phyloP scores from a whole-genome alignment of 2,329 filamentous ascomycete species.

The Neonectria punicea region DNA sequence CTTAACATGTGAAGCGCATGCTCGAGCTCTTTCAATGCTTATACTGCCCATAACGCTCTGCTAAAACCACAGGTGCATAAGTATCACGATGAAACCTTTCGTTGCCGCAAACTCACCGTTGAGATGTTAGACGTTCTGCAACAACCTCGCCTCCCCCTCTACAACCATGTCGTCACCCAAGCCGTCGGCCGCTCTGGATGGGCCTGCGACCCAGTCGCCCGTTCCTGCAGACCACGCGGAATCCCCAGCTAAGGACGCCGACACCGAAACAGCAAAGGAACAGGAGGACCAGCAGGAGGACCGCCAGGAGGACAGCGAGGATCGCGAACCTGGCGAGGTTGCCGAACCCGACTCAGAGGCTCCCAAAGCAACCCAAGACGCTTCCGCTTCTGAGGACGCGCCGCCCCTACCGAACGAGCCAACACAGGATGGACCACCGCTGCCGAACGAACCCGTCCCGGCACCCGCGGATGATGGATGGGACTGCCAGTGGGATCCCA shows the following conservation, averaged over 20 bases:
- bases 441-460: constrained; percentile 57
- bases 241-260: constrained; percentile 23
- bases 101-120: constrained; percentile 52
- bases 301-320: constrained; percentile 8
- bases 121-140: constrained; percentile 47
- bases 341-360: constrained; percentile 31
- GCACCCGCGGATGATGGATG: constrained; percentile 78
- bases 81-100: constrained; percentile 49
- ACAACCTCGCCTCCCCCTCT: constrained; percentile 28
- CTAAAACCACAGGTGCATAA: constrained; percentile 52
- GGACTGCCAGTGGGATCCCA: constrained; percentile 81
- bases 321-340: constrained; percentile 41
- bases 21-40: constrained; percentile 16
- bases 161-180: constrained; percentile 37
- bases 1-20: constrained; percentile 37
- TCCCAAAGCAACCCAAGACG: constrained; percentile 12
- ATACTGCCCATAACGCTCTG: constrained; percentile 30
- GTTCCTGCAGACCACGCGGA: constrained; percentile 17
- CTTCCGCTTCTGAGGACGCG: constrained; percentile 35
- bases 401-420: constrained; percentile 53
- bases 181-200: constrained; percentile 26
- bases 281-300: constrained; percentile 21
- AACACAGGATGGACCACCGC: constrained; percentile 48
- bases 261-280: constrained; percentile 27
- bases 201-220: constrained; percentile 29